Evolutionary conservation across 169 alveolate species (phyloP).

Genomic region (Toxoplasma gondii): DNA sequence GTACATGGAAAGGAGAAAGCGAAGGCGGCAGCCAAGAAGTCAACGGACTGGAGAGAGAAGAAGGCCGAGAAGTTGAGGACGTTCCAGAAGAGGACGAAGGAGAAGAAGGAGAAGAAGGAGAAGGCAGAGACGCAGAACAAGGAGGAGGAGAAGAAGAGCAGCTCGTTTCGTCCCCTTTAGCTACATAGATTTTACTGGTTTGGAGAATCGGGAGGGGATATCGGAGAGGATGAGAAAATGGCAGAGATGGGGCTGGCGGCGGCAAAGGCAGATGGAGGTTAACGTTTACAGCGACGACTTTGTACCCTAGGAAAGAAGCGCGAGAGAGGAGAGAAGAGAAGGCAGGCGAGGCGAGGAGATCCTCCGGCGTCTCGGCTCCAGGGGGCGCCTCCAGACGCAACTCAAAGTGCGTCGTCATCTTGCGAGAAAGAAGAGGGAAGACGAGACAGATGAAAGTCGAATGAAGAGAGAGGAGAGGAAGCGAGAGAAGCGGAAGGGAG

Average conservation of each 20-base stretch:
- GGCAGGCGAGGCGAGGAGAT: background rate
- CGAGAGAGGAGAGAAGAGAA: background rate
- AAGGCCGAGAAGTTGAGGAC: background rate
- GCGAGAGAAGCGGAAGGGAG: background rate
- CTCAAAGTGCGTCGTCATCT: conserved; percentile 6
- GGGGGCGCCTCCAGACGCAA: conserved; percentile 13
- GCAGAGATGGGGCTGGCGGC: conserved; percentile 24
- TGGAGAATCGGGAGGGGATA: conserved; percentile 14
- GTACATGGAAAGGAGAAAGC: background rate
- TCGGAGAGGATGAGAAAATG: conserved; percentile 47
- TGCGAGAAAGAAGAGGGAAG: background rate
- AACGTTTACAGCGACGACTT: conserved; percentile 36
- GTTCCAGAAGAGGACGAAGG: background rate
- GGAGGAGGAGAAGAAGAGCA: background rate
- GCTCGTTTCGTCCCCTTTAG: background rate
- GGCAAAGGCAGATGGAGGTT: conserved; percentile 43
- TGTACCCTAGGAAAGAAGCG: conserved; percentile 16
- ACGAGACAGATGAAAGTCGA: background rate
- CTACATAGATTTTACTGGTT: background rate
- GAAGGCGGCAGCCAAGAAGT: conserved; percentile 4
- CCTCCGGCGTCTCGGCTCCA: background rate
- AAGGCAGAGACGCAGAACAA: background rate
- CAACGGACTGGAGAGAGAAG: background rate
- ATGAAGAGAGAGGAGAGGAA: background rate
- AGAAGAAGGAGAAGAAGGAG: background rate